Conservation (phyloP, 768 basidiomycete species). For the Tylopilus sp. region DNA sequence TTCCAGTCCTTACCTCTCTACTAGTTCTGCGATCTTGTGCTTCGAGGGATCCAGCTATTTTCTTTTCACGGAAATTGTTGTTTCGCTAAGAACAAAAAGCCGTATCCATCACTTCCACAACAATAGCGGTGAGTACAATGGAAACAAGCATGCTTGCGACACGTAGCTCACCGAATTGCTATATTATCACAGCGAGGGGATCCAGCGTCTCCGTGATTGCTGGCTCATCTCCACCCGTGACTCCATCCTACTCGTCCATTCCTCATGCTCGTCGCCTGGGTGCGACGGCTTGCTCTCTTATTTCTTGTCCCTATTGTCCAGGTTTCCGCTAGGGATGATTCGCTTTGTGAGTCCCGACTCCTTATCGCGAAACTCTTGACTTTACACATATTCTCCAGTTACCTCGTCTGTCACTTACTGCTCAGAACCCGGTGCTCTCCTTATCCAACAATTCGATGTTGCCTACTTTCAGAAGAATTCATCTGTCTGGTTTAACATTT, state of each 20-base stretch:
- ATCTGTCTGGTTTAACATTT: constrained; percentile 80
- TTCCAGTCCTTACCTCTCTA: no score
- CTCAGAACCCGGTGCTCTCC: constrained; percentile 71
- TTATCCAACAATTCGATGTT: constrained; percentile 75
- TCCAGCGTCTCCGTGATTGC: constrained; percentile 22
- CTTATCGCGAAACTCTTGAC: not conserved
- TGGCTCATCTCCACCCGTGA: constrained; percentile 23
- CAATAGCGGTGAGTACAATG: constrained; percentile 34
- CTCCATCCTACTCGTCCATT: constrained; percentile 11
- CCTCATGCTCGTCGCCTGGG: constrained; percentile 72
- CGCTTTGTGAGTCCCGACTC: constrained; percentile 51
- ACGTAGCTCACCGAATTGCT: constrained; percentile 23
- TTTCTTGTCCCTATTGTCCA: constrained; percentile 37
- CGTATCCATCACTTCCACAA: constrained; percentile 28
- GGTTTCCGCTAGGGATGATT: constrained; percentile 49
- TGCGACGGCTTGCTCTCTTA: constrained; percentile 54
- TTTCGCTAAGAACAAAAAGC: constrained; percentile 20
- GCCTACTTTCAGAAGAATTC: constrained; percentile 66
- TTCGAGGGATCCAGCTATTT: not conserved
- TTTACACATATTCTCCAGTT: constrained; percentile 43
- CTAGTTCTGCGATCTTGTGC: no score
- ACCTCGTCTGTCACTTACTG: constrained; percentile 90
- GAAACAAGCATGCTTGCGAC: constrained; percentile 28
- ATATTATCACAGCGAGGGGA: constrained; percentile 21
- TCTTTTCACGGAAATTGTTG: not conserved